Evolutionary conservation across 148 eudicot species (phyloP).

Genomic region (Dysphania ambrosioides): DNA sequence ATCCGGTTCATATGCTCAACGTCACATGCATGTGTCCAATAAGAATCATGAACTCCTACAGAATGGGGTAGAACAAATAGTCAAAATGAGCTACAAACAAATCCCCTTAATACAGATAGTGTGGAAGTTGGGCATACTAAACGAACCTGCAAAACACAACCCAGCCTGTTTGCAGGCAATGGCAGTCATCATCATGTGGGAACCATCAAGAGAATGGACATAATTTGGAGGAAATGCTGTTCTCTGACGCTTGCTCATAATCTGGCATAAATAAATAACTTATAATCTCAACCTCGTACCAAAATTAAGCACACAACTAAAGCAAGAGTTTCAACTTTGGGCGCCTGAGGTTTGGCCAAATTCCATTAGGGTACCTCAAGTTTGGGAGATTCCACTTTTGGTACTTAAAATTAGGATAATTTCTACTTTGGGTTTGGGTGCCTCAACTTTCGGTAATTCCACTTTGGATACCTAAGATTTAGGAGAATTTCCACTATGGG

Average conservation of each 20-base stretch:
- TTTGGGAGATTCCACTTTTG: no score
- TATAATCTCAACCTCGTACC: background rate
- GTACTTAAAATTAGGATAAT: no score
- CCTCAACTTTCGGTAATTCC: no score
- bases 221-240: conserved; percentile 97
- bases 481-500: no score
- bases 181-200: conserved; percentile 99
- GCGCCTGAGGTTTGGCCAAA: no score
- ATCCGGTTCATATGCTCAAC: conserved; percentile 81
- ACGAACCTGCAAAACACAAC: conserved; percentile 80
- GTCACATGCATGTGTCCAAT: conserved; percentile 99
- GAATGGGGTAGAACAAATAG: background rate
- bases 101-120: background rate
- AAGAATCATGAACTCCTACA: conserved; percentile 97
- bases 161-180: conserved; percentile 84
- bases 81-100: conserved; percentile 4
- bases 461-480: no score
- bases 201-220: conserved; percentile 95
- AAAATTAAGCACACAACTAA: background rate
- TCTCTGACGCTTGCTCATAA: conserved; percentile 84
- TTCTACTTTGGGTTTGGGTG: no score
- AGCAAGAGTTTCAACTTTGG: no score
- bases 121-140: background rate
- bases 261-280: conserved; percentile 32
- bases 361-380: no score